Evolutionary conservation across 2,329 filamentous ascomycete genomes (phyloP), one percentile per base, ranked within the genome.

Genomic region (Pseudopyricularia cyperi): DNA sequence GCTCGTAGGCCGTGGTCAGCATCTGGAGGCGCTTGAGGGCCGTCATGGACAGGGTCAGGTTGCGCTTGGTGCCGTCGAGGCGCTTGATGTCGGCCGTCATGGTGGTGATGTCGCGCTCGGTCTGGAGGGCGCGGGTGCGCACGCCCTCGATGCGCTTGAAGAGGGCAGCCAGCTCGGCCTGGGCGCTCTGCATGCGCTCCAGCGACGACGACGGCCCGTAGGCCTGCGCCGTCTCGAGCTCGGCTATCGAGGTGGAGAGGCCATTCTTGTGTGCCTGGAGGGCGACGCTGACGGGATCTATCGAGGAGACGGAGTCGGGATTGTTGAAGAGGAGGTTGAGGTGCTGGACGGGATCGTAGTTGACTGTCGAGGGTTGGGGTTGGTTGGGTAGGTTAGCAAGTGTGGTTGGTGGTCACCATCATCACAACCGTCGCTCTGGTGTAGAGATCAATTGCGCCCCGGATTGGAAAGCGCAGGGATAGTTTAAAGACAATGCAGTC

Each of bases 51-150:
- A 95, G 76, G 9, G 93, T 96, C 55, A 98, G 76, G 68, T 98
- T 98, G 67, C 85, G 85, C 74, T 98, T 98, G 35, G 93, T 96
- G 66, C 87, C 87, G 68, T 98, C 93, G 57, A 98, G 77, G 58
- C 91, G 83, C 72, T 98, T 98, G 66, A 98, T 98, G 63, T 98
- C 93, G 54, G 93, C 89, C 55, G 93, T 98, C 93, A 98, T 98
- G 59, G 89, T 89, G 47, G 91, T 96, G 64, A 98, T 98, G 58
- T 90, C 86, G 65, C 89, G 85, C 68, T 98, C 93, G 19, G 93
- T 97, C 73, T 90, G 83, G 60, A 94, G 80, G 35, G 93, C 93
- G 51, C 91, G 82, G 60, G 85, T 84, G 52, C 90, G 87, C 52
- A 98, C 91, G 57, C 83, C 87, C 66, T 97, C 91, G 66, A 98